Conservation (phyloP, 1,284 basidiomycete genomes). For the Pseudozyma pruni region DNA sequence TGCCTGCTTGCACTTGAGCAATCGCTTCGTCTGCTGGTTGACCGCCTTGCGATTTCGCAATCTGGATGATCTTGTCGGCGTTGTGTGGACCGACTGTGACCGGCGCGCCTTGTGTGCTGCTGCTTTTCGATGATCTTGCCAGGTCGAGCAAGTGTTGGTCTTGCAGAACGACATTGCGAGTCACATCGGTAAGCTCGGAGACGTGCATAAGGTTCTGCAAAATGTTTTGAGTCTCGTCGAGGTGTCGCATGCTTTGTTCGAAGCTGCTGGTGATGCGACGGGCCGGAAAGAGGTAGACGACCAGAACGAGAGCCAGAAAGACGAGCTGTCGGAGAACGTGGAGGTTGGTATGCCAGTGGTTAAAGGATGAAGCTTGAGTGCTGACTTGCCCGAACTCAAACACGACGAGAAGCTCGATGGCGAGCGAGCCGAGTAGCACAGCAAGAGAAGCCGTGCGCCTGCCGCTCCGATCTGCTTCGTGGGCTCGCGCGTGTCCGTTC, state of each 20-base stretch:
- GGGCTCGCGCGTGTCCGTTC: not conserved
- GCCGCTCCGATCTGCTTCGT: conserved; percentile 33
- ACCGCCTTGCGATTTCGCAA: conserved; percentile 10
- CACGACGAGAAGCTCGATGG: conserved; percentile 36
- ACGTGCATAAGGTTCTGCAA: conserved; percentile 28
- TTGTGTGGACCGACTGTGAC: conserved; percentile 7
- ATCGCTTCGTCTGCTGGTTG: conserved; percentile 10
- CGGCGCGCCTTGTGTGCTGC: not conserved
- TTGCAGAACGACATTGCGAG: conserved; percentile 18
- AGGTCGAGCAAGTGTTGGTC: conserved; percentile 18
- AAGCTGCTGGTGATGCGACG: conserved; percentile 10
- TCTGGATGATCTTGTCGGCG: conserved; percentile 12
- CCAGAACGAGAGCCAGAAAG: conserved; percentile 17
- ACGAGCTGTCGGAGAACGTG: conserved; percentile 33
- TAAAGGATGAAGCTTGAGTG: conserved; percentile 14
- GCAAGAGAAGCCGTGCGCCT: conserved; percentile 24
- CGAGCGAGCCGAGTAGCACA: conserved; percentile 13
- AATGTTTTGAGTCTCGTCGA: conserved; percentile 27
- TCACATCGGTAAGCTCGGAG: conserved; percentile 22
- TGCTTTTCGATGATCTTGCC: conserved; percentile 7
- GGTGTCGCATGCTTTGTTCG: conserved; percentile 24
- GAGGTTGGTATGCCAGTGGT: conserved; percentile 48
- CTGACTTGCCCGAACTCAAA: conserved; percentile 41
- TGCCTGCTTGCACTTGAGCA: conserved; percentile 19
- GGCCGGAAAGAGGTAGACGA: conserved; percentile 33